Evolutionary conservation across 2,329 filamentous ascomycete genomes (phyloP), one percentile per base, ranked within the genome.

Genomic region (Fusarium sp.): DNA sequence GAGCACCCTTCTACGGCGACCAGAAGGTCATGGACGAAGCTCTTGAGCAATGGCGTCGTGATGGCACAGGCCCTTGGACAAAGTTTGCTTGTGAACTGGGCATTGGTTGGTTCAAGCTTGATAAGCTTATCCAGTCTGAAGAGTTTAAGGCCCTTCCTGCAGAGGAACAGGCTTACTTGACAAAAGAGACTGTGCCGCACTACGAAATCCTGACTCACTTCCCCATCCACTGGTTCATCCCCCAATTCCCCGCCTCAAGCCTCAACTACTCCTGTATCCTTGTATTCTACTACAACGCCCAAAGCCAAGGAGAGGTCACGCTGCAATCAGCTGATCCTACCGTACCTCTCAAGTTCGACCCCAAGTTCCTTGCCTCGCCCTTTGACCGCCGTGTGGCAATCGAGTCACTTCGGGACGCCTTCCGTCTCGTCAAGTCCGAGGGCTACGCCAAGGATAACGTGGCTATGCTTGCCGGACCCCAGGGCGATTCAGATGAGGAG

Each of bases 181-280:
- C 73, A 43, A 79, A 80, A 20, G 79, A 82, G 15, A 87, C 85
- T 1, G 81, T 90, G 3, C 89, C 89, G 1, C 82, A 86, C 48
- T 89, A 83, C 66, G 89, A 91, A 68, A 74, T 90, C 17, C 57
- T 84, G 10, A 83, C 80, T 3, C 83, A 86, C 59, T 79, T 83
- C 58, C 81, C 82, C 0, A 67, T 82, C 6, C 84, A 85, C 65
- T 81, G 74, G 72, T 77, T 81, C 54, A 57, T 82, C 1, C 84
- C 84, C 0, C 72, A 77, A 2, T 79, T 83, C 36, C 73, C 79
- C 0, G 52, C 72, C 6, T 69, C 74, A 2, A 72, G 76, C 6
- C 78, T 82, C 17, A 81, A 80, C 77, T 85, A 85, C 69, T 75
- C 79, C 1, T 81, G 78, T 31, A 63, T 86, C 6, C 62, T 82